phyloP scores from a whole-genome alignment of 2,329 filamentous ascomycete species.

The Trichothecium roseum region DNA sequence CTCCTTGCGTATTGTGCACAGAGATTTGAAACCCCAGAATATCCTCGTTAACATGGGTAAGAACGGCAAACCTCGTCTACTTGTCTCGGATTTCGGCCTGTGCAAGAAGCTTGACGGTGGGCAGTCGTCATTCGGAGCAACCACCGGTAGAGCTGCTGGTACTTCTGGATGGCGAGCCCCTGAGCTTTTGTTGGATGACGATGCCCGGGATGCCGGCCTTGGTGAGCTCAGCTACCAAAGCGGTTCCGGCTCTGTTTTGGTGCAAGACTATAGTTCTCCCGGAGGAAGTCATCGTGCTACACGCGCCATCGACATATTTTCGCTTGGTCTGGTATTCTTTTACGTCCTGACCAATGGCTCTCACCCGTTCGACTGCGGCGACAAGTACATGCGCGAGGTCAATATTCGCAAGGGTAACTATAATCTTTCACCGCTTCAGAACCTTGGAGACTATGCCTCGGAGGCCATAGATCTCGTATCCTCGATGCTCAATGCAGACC shows the following conservation, averaged over 20 bases:
- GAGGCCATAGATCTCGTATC: conserved; percentile 82
- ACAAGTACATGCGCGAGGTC: conserved; percentile 89
- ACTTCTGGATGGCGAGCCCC: conserved; percentile 96
- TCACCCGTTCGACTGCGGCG: conserved; percentile 90
- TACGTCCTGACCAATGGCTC: conserved; percentile 91
- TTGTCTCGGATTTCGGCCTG: conserved; percentile 95
- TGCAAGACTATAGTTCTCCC: conserved; percentile 45
- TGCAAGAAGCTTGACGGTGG: conserved; percentile 95
- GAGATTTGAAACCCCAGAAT: conserved; percentile 95
- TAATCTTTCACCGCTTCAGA: conserved; percentile 59
- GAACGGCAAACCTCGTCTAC: conserved; percentile 63
- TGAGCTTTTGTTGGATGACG: conserved; percentile 77
- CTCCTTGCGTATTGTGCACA: conserved; percentile 86
- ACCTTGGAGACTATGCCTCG: conserved; percentile 71
- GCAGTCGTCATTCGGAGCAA: conserved; percentile 89
- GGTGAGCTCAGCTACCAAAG: conserved; percentile 43
- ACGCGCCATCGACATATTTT: conserved; percentile 94
- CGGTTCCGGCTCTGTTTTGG: conserved; percentile 47
- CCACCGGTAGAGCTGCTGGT: conserved; percentile 84
- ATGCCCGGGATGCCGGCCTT: conserved; percentile 40
- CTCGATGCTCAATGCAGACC: conserved; percentile 58
- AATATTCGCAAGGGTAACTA: conserved; percentile 90
- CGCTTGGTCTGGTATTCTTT: conserved; percentile 93
- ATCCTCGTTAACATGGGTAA: conserved; percentile 75
- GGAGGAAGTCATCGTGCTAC: conserved; percentile 66